Evolutionary conservation across 2,329 filamentous ascomycete genomes (phyloP).

Genomic region (Monilinia aucupariae): DNA sequence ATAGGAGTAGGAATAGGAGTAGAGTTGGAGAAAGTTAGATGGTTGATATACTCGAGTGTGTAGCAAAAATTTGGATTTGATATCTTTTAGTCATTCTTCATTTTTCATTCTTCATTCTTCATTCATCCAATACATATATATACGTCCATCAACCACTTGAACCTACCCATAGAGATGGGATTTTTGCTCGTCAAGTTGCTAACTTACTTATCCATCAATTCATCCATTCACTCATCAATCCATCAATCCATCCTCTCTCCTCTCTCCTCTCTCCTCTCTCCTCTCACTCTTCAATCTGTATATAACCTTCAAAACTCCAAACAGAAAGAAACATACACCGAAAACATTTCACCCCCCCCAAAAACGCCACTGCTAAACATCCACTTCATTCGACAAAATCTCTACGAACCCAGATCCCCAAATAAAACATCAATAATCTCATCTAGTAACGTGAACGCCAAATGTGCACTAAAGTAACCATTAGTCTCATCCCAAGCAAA

Average conservation of each 20-base stretch:
- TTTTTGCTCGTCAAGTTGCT: not conserved
- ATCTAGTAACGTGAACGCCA: conserved; percentile 37
- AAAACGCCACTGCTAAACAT: conserved; percentile 31
- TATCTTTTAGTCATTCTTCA: too few relatives aligned
- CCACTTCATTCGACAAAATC: conserved; percentile 14
- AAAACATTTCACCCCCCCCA: conserved; percentile 2
- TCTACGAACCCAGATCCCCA: conserved; percentile 29
- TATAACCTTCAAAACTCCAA: not conserved
- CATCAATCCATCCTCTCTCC: not conserved
- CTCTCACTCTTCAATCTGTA: not conserved
- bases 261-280: fast-evolving
- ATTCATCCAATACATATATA: not conserved
- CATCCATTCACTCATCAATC: not conserved
- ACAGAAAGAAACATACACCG: not conserved
- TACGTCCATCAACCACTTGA: not conserved
- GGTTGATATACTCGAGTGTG: too few relatives aligned
- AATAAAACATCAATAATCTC: conserved; percentile 36
- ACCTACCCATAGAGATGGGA: not conserved
- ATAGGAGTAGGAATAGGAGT: too few relatives aligned
- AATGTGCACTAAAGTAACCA: conserved; percentile 30
- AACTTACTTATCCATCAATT: not conserved
- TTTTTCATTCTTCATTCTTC: not conserved
- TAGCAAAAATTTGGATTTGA: too few relatives aligned
- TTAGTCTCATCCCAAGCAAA: not conserved
- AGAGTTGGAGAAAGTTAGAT: too few relatives aligned